Percentiles rank a stretch among this genome's conserved stretches.
These are phyloP conservation scores for Sisymbrium altissimum DNA, from an alignment of 345 rosid genomes.

Conservation along the genomic window DNA sequence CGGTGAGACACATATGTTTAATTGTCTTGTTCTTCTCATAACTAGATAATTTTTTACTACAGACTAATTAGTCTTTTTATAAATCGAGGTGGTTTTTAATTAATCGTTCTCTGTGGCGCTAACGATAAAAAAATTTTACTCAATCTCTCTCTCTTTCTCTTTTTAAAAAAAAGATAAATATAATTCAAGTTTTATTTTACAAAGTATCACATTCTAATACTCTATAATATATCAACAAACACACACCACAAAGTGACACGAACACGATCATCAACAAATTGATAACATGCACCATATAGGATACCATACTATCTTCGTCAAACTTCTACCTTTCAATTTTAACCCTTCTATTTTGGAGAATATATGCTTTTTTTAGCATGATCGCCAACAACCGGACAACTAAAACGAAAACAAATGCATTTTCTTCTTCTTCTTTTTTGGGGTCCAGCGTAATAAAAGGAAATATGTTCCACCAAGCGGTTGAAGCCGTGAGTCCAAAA, in stretches of 20 bases:
- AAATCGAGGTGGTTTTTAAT: background rate
- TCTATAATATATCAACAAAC: background rate
- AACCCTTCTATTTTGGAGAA: background rate
- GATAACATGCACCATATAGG: background rate
- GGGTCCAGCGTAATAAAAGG: background rate
- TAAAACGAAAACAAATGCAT: background rate
- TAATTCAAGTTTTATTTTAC: background rate
- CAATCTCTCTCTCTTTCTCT: background rate
- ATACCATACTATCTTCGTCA: background rate
- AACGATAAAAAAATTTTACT: too few relatives aligned
- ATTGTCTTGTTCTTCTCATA: background rate
- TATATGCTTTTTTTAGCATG: background rate
- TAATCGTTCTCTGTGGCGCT: too few relatives aligned
- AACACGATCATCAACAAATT: background rate
- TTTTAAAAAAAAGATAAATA: background rate
- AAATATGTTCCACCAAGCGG: background rate
- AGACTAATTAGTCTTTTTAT: background rate
- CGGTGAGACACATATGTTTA: background rate
- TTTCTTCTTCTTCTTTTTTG: background rate
- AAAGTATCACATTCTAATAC: too few relatives aligned
- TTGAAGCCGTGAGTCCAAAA: background rate
- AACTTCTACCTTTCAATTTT: background rate
- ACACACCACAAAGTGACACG: background rate
- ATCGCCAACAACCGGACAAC: conserved; percentile 24
- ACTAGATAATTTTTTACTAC: background rate